A percentile compares a stretch with the other conserved stretches of the same genome.
Conservation (phyloP, 768 basidiomycete species). For the Baorangia bicolor region DNA sequence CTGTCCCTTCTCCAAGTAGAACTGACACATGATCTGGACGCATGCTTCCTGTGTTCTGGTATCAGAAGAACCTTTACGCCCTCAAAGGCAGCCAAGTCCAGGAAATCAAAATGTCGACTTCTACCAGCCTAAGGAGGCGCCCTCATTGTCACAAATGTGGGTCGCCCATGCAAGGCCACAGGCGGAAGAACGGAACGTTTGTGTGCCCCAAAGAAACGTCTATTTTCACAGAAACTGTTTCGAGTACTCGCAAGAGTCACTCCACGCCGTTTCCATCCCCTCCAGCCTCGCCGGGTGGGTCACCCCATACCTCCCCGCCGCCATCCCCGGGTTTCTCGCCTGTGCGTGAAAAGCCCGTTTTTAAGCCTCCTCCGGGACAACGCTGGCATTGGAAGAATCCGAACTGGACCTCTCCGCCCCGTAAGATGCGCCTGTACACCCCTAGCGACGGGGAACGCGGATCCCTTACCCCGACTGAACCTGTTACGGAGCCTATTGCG, state of each 20-base stretch:
- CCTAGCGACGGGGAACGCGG: slow-evolving; percentile 22
- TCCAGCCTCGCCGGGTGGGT: slow-evolving; percentile 27
- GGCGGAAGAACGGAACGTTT: slow-evolving; percentile 30
- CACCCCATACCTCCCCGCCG: slow-evolving; percentile 19
- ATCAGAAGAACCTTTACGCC: not conserved
- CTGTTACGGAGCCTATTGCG: slow-evolving; percentile 19
- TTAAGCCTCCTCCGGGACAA: slow-evolving; percentile 29
- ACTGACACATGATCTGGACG: slow-evolving; percentile 1
- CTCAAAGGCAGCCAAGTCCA: slow-evolving; percentile 2
- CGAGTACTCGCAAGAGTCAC: slow-evolving; percentile 17
- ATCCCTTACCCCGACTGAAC: slow-evolving; percentile 34
- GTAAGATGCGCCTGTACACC: slow-evolving; percentile 24
- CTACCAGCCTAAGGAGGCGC: slow-evolving; percentile 32
- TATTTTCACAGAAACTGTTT: slow-evolving; percentile 12
- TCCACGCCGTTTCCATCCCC: slow-evolving; percentile 27
- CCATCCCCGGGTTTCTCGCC: slow-evolving; percentile 17
- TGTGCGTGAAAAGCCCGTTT: slow-evolving; percentile 16
- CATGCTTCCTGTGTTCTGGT: not conserved
- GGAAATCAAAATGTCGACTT: slow-evolving; percentile 24
- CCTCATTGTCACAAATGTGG: slow-evolving; percentile 36
- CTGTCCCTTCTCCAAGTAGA: not conserved
- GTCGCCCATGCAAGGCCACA: slow-evolving; percentile 33
- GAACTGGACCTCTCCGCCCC: slow-evolving; percentile 34
- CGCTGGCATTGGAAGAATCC: slow-evolving; percentile 37
- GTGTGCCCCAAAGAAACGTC: slow-evolving; percentile 26